phyloP scores from a whole-genome alignment of 768 basidiomycete genomes.

The Agaricus subrufescens region DNA sequence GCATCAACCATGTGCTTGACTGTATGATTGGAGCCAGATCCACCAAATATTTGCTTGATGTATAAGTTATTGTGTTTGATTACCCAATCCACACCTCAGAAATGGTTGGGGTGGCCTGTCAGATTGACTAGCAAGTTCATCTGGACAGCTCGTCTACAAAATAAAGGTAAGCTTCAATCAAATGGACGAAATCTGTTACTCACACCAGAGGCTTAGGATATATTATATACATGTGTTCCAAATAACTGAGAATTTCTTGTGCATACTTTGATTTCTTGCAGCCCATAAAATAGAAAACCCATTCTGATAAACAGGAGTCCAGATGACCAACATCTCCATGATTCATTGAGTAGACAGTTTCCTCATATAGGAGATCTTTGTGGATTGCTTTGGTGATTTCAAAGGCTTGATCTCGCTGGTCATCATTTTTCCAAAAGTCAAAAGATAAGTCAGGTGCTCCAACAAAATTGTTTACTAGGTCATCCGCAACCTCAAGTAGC shows the following conservation, averaged over 20 bases:
- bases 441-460: background rate
- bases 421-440: background rate
- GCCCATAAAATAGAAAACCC: background rate
- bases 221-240: background rate
- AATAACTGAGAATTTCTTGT: background rate
- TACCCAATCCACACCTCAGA: background rate
- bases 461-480: background rate
- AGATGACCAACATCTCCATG: background rate
- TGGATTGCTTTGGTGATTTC: background rate
- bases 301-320: background rate
- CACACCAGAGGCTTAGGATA: background rate
- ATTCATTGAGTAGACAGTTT: background rate
- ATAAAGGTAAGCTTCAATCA: background rate
- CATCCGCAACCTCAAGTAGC: no score
- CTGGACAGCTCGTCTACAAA: background rate
- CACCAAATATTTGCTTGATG: background rate
- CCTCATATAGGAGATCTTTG: background rate
- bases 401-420: background rate
- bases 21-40: no score
- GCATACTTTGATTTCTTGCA: background rate
- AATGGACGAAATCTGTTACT: background rate
- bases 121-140: background rate
- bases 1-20: no score
- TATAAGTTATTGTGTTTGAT: constrained; percentile 11
- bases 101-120: background rate